phyloP scores from a whole-genome alignment of 2,329 filamentous ascomycete genomes.

The Cladosporium phlei region DNA sequence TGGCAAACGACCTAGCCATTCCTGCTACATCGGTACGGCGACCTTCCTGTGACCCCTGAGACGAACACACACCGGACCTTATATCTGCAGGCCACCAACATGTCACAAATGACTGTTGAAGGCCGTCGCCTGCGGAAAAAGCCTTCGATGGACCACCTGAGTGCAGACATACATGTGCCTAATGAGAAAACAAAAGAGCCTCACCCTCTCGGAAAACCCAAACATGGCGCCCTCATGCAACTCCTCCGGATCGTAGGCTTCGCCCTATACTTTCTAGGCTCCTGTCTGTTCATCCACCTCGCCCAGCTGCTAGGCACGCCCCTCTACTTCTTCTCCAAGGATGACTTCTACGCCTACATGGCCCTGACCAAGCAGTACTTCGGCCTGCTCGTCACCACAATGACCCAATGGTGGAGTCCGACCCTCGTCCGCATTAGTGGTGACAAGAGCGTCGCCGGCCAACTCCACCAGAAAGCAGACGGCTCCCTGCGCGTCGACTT shows the following conservation, averaged over 20 bases:
- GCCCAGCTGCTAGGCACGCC: constrained; percentile 70
- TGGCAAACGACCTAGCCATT: no score
- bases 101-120: constrained; percentile 11
- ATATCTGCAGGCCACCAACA: constrained; percentile 1
- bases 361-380: constrained; percentile 81
- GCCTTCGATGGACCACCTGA: background rate
- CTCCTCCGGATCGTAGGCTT: constrained; percentile 42
- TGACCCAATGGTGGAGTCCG: constrained; percentile 81
- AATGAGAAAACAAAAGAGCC: constrained; percentile 13
- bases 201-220: constrained; percentile 33
- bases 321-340: constrained; percentile 67
- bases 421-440: constrained; percentile 76
- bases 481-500: constrained; percentile 72
- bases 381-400: constrained; percentile 67
- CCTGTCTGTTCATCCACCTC: constrained; percentile 46
- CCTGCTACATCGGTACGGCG: no score
- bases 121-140: constrained; percentile 8
- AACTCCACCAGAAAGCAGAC: constrained; percentile 63
- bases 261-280: constrained; percentile 42
- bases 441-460: constrained; percentile 70
- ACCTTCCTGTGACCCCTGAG: no score
- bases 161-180: background rate
- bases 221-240: constrained; percentile 41
- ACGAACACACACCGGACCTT: no score
- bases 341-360: constrained; percentile 80